Percentiles rank a stretch among this genome's conserved stretches.
Evolutionary conservation across 768 basidiomycete genomes (phyloP).

Genomic region (Coprinellus micaceus): DNA sequence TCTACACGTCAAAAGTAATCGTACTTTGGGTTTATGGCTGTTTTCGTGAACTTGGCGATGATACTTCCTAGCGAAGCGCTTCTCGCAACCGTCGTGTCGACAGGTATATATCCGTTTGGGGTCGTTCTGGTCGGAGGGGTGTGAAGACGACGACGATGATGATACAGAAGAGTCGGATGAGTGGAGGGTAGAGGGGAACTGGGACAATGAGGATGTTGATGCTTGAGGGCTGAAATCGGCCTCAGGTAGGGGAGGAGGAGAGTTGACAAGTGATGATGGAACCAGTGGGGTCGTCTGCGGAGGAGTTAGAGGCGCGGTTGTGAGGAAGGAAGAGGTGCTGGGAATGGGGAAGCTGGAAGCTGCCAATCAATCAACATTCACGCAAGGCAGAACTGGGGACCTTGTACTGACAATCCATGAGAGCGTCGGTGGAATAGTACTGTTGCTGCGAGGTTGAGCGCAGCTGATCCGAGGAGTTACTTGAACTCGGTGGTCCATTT

Average conservation of each 20-base stretch:
- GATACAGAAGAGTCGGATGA: background rate
- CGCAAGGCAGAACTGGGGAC: background rate
- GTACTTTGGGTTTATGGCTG: background rate
- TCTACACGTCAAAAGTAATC: background rate
- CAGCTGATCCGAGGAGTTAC: conserved; percentile 4
- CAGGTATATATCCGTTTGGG: conserved; percentile 3
- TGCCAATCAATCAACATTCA: conserved; percentile 2
- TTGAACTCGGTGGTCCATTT: background rate
- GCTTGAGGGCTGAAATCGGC: background rate
- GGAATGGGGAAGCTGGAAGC: conserved; percentile 1
- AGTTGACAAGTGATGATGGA: background rate
- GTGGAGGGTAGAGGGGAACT: background rate
- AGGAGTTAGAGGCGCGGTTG: background rate
- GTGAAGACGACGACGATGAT: background rate
- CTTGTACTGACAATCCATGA: conserved; percentile 1
- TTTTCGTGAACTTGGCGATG: conserved; percentile 1
- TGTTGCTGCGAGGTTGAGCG: background rate
- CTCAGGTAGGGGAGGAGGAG: background rate
- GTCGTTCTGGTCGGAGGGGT: background rate
- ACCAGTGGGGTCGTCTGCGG: background rate
- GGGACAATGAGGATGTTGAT: conserved; percentile 1
- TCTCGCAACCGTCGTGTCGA: conserved; percentile 3
- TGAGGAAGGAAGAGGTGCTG: conserved; percentile 1
- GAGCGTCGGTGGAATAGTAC: background rate
- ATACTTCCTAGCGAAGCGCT: conserved; percentile 3